Conservation (phyloP, 768 basidiomycete genomes). For the Cystobasidium tubakii region DNA sequence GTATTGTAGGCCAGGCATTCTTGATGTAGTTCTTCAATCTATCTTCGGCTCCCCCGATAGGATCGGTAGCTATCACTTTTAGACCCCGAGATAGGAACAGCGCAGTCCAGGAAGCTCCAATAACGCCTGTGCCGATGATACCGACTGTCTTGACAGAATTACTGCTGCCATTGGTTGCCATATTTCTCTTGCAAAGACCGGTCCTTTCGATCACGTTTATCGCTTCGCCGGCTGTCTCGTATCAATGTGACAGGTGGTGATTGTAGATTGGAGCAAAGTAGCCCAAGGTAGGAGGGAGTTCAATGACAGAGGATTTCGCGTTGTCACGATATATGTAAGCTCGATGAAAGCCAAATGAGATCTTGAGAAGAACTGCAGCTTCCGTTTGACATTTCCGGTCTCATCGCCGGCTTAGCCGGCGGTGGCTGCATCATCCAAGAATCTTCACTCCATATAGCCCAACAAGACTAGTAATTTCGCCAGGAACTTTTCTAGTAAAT, state of each 20-base stretch:
- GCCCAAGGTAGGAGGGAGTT: too few relatives aligned
- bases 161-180: slow-evolving; percentile 5
- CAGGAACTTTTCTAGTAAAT: too few relatives aligned
- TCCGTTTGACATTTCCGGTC: neutral
- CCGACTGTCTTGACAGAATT: slow-evolving; percentile 12
- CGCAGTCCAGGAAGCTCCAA: slow-evolving; percentile 6
- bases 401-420: neutral
- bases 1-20: slow-evolving; percentile 7
- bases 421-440: neutral
- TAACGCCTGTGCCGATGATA: neutral
- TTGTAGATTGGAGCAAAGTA: too few relatives aligned
- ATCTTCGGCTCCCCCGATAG: neutral
- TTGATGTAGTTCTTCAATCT: neutral
- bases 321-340: too few relatives aligned
- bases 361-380: neutral
- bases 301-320: too few relatives aligned
- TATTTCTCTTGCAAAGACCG: neutral
- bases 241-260: neutral
- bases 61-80: slow-evolving; percentile 12
- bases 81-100: slow-evolving; percentile 19
- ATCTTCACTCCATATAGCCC: slow-evolving; percentile 41
- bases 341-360: neutral
- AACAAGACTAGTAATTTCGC: slow-evolving; percentile 36
- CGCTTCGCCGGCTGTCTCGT: neutral
- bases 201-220: neutral